phyloP scores from a whole-genome alignment of 2,329 filamentous ascomycete genomes.

The Venturia aucupariae region DNA sequence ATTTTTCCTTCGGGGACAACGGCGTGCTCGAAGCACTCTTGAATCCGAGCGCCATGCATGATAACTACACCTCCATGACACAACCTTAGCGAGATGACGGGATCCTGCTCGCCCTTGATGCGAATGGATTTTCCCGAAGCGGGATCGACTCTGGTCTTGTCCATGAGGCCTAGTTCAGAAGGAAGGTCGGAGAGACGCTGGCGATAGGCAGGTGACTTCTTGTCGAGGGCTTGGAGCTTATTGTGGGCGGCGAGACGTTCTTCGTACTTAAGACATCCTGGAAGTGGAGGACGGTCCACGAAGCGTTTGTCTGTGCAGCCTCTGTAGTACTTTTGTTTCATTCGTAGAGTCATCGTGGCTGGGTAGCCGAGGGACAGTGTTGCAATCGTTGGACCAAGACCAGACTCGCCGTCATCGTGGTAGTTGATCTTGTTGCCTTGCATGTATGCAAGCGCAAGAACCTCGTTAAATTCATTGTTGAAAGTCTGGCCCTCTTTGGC shows the following conservation, averaged over 20 bases:
- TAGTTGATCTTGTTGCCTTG: conserved; percentile 50
- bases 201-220: conserved; percentile 21
- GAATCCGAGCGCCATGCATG: conserved; percentile 53
- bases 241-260: conserved; percentile 26
- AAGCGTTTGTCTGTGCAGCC: conserved; percentile 10
- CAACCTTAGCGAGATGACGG: conserved; percentile 38
- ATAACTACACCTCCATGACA: conserved; percentile 56
- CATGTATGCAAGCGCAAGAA: conserved; percentile 55
- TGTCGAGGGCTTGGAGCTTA: conserved; percentile 22
- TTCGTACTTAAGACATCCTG: conserved; percentile 25
- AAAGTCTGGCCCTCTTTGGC: conserved; percentile 19
- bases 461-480: conserved; percentile 49
- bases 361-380: conserved; percentile 52
- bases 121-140: neutral
- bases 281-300: conserved; percentile 18
- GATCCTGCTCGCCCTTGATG: conserved; percentile 13
- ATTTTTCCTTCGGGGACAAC: conserved; percentile 43
- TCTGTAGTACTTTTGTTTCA: conserved; percentile 42
- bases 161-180: neutral
- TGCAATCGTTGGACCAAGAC: conserved; percentile 53
- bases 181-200: conserved; percentile 25
- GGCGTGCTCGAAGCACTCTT: conserved; percentile 51
- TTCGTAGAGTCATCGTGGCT: conserved; percentile 48
- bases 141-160: neutral
- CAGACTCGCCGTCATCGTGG: conserved; percentile 58